Evolutionary conservation across 768 basidiomycete genomes (phyloP), one percentile per base, ranked within the genome.

Genomic region (Lactarius indigo): DNA sequence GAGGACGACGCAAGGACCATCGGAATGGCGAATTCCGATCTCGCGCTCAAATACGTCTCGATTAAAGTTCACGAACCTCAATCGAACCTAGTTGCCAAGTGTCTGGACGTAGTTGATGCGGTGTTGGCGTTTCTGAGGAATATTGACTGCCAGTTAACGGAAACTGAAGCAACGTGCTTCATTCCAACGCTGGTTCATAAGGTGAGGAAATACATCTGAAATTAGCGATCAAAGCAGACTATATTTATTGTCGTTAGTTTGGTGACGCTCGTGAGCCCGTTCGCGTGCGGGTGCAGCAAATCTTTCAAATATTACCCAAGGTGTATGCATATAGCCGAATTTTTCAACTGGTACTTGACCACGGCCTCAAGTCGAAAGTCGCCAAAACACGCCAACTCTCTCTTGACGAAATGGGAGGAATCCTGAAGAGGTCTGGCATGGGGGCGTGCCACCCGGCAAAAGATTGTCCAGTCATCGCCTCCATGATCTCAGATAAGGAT

Each of bases 261-360:
- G 97, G 97, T 17, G 97, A 98, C 79, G 86, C 90, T 33, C 84
- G 94, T 31, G 94, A 96, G 77, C 87, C 85, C 66, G 85, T 94
- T 54, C 86, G 94, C 8, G 74, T 80, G 56, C 87, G 95, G 59
- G 87, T 97, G 26, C 87, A 92, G 70, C 88, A 87, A 57, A 90
- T 97, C 66, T 86, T 98, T 63, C 91, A 93, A 72, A 83, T 83
- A 5, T 80, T 98, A 60, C 90, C 95, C 8, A 93, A 89, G 73
- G 88, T 98, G 61, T 97, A 96, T 73, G 90, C 97, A 1, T 96
- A 90, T 72, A 97, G 95, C 72, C 89, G 95, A 47, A 81, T 98
- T 37, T 96, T 97, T 75, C 90, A 92, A 73, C 76, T 94, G 17
- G 79, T 98, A 8, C 82, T 97, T 13, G 93, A 97, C 44, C 85